Conservation (phyloP, 2,329 filamentous ascomycete species). For the Epichloe brachyelytri region DNA sequence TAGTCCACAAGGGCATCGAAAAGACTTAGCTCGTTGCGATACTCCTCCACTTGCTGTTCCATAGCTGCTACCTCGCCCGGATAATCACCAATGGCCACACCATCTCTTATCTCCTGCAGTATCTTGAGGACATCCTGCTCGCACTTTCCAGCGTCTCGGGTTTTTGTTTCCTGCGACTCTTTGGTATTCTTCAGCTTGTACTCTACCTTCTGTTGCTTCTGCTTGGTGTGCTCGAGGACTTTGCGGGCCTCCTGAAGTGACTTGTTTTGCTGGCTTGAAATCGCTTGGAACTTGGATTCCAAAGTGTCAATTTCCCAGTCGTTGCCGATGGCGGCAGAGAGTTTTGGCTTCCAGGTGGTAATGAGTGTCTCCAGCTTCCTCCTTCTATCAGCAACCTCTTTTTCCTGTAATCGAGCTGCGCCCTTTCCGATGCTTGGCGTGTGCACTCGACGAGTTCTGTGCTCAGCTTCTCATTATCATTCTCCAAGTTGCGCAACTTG, state of each 20-base stretch:
- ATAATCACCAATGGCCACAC: constrained; percentile 41
- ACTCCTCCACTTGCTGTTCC: constrained; percentile 43
- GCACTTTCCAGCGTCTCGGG: constrained; percentile 47
- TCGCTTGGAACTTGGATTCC: constrained; percentile 56
- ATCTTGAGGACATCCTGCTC: constrained; percentile 42
- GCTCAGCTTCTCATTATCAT: constrained; percentile 57
- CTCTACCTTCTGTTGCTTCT: constrained; percentile 65
- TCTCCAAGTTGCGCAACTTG: constrained; percentile 56
- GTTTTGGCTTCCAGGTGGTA: constrained; percentile 58
- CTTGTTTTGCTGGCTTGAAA: constrained; percentile 43
- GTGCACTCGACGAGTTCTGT: constrained; percentile 77
- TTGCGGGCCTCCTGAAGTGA: constrained; percentile 52
- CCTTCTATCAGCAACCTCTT: constrained; percentile 62
- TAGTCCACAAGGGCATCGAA: constrained; percentile 59
- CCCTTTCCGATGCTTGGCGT: constrained; percentile 66
- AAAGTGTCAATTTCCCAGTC: constrained; percentile 59
- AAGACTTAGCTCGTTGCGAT: constrained; percentile 55
- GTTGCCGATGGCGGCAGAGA: constrained; percentile 49
- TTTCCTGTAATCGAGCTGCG: constrained; percentile 74
- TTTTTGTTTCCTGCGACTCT: constrained; percentile 51
- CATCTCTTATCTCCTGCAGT: constrained; percentile 31
- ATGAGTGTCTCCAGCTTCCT: constrained; percentile 66
- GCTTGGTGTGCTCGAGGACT: constrained; percentile 54
- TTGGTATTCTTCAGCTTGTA: constrained; percentile 55
- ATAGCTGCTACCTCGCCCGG: constrained; percentile 36